Conservation (phyloP, 179 eudicot genomes). For the Vitellaria paradoxa region DNA sequence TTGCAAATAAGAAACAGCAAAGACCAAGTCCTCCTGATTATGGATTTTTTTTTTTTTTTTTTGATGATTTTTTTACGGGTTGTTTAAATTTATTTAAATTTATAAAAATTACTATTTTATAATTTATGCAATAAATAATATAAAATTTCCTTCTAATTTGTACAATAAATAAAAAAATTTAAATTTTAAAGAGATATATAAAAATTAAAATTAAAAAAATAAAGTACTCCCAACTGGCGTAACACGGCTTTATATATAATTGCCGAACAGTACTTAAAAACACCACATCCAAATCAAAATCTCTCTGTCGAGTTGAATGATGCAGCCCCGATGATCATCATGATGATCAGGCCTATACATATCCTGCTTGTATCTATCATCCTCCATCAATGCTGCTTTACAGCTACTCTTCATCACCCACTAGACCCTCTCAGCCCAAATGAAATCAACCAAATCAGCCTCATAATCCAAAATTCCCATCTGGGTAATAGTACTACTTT, state of each 20-base stretch:
- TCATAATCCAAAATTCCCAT: conserved; percentile 47
- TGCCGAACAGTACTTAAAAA: not conserved
- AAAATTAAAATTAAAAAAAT: no score
- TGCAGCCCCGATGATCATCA: conserved; percentile 6
- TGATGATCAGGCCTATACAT: no score
- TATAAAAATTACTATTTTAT: no score
- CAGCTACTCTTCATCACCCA: conserved; percentile 44
- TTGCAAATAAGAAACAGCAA: not conserved
- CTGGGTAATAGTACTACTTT: conserved; percentile 27
- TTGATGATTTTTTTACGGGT: no score
- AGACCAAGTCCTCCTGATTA: not conserved
- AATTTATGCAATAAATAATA: no score
- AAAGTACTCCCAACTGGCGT: no score
- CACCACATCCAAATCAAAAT: conserved; percentile 8
- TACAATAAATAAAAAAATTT: no score
- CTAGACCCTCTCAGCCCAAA: conserved; percentile 65
- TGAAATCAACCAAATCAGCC: conserved; percentile 50
- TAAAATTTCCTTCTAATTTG: no score
- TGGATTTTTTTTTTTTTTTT: no score
- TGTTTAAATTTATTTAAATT: no score
- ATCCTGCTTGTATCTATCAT: conserved; percentile 11
- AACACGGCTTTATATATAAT: no score
- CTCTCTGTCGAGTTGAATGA: not conserved
- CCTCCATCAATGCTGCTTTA: conserved; percentile 12
- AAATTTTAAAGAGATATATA: no score